Evolutionary conservation across 75 land plant genomes (phyloP).

Genomic region (Selaginella tamariscina): DNA sequence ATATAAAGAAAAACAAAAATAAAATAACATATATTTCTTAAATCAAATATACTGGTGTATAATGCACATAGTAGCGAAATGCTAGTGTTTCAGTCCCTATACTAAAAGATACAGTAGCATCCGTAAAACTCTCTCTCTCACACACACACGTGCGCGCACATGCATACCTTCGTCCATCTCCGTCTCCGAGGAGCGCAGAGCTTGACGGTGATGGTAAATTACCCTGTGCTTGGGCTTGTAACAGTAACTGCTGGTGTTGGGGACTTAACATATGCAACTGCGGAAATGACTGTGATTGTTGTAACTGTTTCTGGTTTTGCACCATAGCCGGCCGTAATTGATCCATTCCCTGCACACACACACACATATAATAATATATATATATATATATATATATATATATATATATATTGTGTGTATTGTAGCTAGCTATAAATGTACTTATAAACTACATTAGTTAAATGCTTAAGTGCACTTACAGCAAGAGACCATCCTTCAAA

Average conservation of each 20-base stretch:
- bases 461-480: constrained; percentile 43
- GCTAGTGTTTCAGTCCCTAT: too few relatives aligned
- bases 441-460: too few relatives aligned
- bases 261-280: constrained; percentile 62
- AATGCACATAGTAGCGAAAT: too few relatives aligned
- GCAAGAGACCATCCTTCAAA: constrained; percentile 89
- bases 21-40: too few relatives aligned
- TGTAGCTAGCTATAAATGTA: too few relatives aligned
- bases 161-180: constrained; percentile 65
- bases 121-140: too few relatives aligned
- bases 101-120: too few relatives aligned
- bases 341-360: constrained; percentile 56
- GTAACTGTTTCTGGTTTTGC: constrained; percentile 59
- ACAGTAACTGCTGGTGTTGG: constrained; percentile 64
- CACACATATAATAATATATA: background rate
- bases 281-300: constrained; percentile 64
- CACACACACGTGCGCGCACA: too few relatives aligned
- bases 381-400: background rate
- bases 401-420: too few relatives aligned
- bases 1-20: too few relatives aligned
- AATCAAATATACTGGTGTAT: too few relatives aligned
- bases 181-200: constrained; percentile 43
- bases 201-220: constrained; percentile 55
- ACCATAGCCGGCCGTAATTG: constrained; percentile 69
- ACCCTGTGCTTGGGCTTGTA: constrained; percentile 73